A percentile compares a stretch with the other conserved stretches of the same genome.
These are phyloP conservation scores for Fusarium proliferatum DNA, from an alignment of 2,329 filamentous ascomycete species.

Conservation along the genomic window DNA sequence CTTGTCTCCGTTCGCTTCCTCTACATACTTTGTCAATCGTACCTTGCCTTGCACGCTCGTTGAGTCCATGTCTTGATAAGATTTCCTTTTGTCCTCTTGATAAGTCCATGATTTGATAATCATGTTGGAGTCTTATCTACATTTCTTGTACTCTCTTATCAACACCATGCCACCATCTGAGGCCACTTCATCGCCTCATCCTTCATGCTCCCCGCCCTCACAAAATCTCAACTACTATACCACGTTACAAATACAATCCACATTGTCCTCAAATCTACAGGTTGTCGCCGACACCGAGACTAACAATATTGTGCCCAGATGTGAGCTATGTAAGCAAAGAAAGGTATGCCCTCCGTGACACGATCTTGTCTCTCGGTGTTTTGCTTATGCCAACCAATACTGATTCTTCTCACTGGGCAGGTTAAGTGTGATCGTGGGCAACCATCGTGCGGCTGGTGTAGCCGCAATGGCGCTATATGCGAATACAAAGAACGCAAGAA, in stretches of 20 bases:
- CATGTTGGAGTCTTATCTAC: slow-evolving; percentile 39
- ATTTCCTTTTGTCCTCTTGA: slow-evolving; percentile 2
- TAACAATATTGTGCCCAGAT: slow-evolving; percentile 61
- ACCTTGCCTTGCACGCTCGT: slow-evolving; percentile 3
- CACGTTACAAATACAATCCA: slow-evolving; percentile 21
- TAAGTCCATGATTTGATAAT: slow-evolving; percentile 21
- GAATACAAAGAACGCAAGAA: slow-evolving; percentile 78
- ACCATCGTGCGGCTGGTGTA: slow-evolving; percentile 77
- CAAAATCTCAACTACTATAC: slow-evolving; percentile 25
- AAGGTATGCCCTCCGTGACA: slow-evolving; percentile 65
- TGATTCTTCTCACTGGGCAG: slow-evolving; percentile 51
- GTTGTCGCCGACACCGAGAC: slow-evolving; percentile 43
- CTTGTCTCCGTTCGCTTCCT: slow-evolving; percentile 9
- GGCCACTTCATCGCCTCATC: slow-evolving; percentile 25
- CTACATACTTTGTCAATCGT: slow-evolving; percentile 17
- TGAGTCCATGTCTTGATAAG: slow-evolving; percentile 13
- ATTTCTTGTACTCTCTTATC: slow-evolving; percentile 30
- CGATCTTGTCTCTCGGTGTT: background rate
- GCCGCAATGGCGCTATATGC: slow-evolving; percentile 70
- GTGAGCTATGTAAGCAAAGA: slow-evolving; percentile 83
- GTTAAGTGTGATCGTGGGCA: slow-evolving; percentile 82
- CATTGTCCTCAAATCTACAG: slow-evolving; percentile 24
- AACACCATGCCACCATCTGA: slow-evolving; percentile 37
- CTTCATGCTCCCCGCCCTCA: slow-evolving; percentile 28
- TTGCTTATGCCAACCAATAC: background rate